Base-by-base conservation (phyloP, 2,329 filamentous ascomycete genomes). In the Ceratocystis papillata region DNA sequence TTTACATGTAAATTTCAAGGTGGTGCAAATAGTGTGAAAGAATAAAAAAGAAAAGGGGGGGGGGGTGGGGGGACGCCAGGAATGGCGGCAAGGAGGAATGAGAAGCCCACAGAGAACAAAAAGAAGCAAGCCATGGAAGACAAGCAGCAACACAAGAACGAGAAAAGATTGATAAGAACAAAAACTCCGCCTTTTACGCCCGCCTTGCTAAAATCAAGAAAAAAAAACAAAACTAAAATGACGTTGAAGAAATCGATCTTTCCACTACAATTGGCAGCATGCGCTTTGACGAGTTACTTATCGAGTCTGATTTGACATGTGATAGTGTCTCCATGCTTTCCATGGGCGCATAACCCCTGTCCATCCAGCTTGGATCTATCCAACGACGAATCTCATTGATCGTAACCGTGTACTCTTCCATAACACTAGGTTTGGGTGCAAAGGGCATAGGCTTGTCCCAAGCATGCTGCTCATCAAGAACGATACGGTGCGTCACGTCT, bases 391-490 rank as follows among this genome's bases (percentile, higher is more conserved):
- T 75, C 8, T 73, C 72, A 37, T 75, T 72, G 0, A 77, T 74
- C 2, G 79, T 77, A 60, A 76, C 75, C n/a, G 72, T 72, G 65
- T 81, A 81, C 69, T 81, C 79, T n/a, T 75, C 70, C n/a, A 67
- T 69, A 15, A 79, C 78, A 41, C 75, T 79, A 22, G 75, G 73
- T 64, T 80, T 80, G 7, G 77, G 77, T 1, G 74, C 69, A 69
- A 80, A 72, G 2, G 78, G 78, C 2, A 75, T 74, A 0, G 78
- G 78, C 55, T 79, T 79, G 68, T 81, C 79, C 79, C 79, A 81
- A 1, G 74, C 79, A 67, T 81, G 79, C 66, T 76, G 76, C 69
- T 80, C 78, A 8, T 75, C 75, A 45, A 76, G 70, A 2, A 80
- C 79, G 7, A 80, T 69, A n/a, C 79, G 77, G 33, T 78, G 68